A percentile compares a stretch with the other conserved stretches of the same genome.
Conservation (phyloP, 768 basidiomycete species). For the Terana coerulea region DNA sequence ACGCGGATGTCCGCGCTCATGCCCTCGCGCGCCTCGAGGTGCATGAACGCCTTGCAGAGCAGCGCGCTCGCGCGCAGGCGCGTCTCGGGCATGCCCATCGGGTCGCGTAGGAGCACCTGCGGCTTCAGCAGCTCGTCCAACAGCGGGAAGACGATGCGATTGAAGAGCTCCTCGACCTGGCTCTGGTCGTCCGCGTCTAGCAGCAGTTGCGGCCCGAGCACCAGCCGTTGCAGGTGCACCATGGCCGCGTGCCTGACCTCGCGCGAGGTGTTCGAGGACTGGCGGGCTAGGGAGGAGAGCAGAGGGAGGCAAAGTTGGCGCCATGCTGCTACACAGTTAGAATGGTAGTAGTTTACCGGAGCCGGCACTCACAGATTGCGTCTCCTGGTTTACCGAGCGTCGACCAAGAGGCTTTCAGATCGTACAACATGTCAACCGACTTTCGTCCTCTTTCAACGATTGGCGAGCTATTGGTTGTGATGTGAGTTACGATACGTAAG, state of each 20-base stretch:
- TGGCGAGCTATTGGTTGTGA: slow-evolving; percentile 51
- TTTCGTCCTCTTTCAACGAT: slow-evolving; percentile 76
- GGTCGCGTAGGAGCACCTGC: slow-evolving; percentile 74
- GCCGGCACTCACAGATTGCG: neutral
- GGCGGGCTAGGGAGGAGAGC: slow-evolving; percentile 67
- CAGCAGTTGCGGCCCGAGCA: slow-evolving; percentile 72
- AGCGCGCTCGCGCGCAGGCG: slow-evolving; percentile 84
- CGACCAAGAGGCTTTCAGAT: slow-evolving; percentile 64
- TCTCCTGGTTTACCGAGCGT: slow-evolving; percentile 47
- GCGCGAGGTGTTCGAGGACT: slow-evolving; percentile 80
- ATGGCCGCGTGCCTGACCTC: slow-evolving; percentile 64
- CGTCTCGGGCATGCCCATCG: slow-evolving; percentile 87
- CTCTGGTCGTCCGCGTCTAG: slow-evolving; percentile 53
- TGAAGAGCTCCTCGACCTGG: slow-evolving; percentile 82
- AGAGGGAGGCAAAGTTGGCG: slow-evolving; percentile 72
- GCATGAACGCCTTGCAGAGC: slow-evolving; percentile 94
- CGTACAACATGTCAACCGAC: slow-evolving; percentile 77
- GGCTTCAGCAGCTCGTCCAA: slow-evolving; percentile 88
- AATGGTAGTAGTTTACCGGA: neutral
- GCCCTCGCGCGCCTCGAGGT: slow-evolving; percentile 76
- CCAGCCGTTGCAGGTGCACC: slow-evolving; percentile 57
- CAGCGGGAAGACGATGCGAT: slow-evolving; percentile 85
- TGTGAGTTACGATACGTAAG: neutral
- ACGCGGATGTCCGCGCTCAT: slow-evolving; percentile 62
- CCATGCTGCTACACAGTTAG: slow-evolving; percentile 52